Evolutionary conservation across 257 asterid species (phyloP), one percentile per base, ranked within the genome.

Genomic region (Penstemon barbatus): DNA sequence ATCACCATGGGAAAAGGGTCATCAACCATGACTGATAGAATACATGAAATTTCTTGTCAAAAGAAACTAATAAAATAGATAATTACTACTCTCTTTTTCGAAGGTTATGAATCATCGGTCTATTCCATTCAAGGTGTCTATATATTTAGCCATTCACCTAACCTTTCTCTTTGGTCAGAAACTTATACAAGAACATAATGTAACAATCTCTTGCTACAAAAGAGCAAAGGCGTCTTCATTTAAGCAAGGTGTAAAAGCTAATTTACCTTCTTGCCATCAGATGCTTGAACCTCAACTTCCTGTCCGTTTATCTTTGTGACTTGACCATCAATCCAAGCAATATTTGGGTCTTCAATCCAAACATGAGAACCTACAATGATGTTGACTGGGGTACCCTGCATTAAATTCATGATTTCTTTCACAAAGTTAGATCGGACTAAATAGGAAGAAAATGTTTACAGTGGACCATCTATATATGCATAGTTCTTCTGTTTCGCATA

Each of bases 301-400:
- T 73, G 74, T 57, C 97, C 97, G 61, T 79, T 85, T 78, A 93
- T 87, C 81, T 87, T 87, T 11, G 88, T 67, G 46, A 93, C 99
- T 65, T 66, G 71, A 68, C 96, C 99, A 71, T 80, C 96, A 60
- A 85, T 73, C 96, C 97, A 93, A 67, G 92, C 85, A 83, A 75
- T 57, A 3, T 82, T 81, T 52, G 86, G 86, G 69, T 93, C 99
- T 78, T 93, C 97, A 69, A 74, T 82, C 99, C 99, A 93, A 73
- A 93, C 95, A 70, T 87, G 90, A 82, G 96, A 88, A 69, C 97
- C 99, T 55, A 80, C 95, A 50, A 82, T 79, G 78, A 93, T 87
- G 75, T 90, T 88, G 61, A 85, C 86, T 70, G 88, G 95, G 79
- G 97, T 81, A 5, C 15, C 54, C 11, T 49, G n/a, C 15, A 49